phyloP scores from a whole-genome alignment of 345 rosid species.

The Gynandropsis gynandra region DNA sequence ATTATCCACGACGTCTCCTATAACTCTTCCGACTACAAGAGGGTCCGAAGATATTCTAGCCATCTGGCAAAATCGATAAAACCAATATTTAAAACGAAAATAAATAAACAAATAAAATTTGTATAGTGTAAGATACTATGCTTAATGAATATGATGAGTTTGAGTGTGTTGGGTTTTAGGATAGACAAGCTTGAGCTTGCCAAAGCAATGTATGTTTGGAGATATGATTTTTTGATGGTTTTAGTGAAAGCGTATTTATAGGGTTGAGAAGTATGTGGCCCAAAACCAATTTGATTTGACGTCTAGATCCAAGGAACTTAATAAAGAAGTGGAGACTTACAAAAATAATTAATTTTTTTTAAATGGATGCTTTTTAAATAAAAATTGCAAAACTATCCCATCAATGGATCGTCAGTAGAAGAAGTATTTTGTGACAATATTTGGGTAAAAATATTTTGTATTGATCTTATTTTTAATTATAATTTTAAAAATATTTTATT shows the following conservation, averaged over 20 bases:
- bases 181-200: conserved; percentile 25
- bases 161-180: conserved; percentile 16
- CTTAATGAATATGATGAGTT: conserved; percentile 1
- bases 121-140: too few species aligned
- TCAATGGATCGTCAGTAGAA: too few species aligned
- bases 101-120: neutral
- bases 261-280: conserved; percentile 5
- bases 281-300: conserved; percentile 27
- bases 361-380: too few species aligned
- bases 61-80: too few species aligned
- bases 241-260: conserved; percentile 33
- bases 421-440: too few species aligned
- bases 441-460: too few species aligned
- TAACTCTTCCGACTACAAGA: conserved; percentile 78
- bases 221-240: conserved; percentile 14
- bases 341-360: too few species aligned
- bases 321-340: too few species aligned
- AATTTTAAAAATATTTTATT: too few species aligned
- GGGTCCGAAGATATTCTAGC: conserved; percentile 53
- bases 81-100: too few species aligned
- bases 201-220: conserved; percentile 3
- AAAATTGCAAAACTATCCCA: too few species aligned
- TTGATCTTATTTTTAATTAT: too few species aligned
- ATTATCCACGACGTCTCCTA: conserved; percentile 77
- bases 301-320: conserved; percentile 17